A percentile compares a stretch with the other conserved stretches of the same genome.
Conservation (phyloP, 2,329 filamentous ascomycete species). For the Nemania sp. region DNA sequence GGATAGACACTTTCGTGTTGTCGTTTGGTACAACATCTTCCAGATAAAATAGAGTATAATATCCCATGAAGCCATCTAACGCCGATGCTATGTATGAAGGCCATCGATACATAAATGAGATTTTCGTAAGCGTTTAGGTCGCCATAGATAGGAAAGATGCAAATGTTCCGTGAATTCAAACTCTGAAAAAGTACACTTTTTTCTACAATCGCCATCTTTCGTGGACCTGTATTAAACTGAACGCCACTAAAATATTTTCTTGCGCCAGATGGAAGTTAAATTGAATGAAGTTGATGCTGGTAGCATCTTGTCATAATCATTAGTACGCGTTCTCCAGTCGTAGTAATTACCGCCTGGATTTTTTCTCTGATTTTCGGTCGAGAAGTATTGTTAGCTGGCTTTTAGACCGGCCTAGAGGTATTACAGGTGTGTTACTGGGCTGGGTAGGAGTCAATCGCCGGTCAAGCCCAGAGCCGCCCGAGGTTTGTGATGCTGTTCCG, state of each 20-base stretch:
- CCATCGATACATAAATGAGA: slow-evolving; percentile 22
- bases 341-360: slow-evolving; percentile 44
- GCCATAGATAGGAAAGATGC: slow-evolving; percentile 21
- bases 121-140: slow-evolving; percentile 16
- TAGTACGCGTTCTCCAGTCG: not conserved
- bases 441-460: slow-evolving; percentile 62
- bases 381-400: slow-evolving; percentile 70
- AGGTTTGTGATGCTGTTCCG: slow-evolving; percentile 37
- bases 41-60: slow-evolving; percentile 4
- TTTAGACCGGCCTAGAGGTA: slow-evolving; percentile 68
- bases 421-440: slow-evolving; percentile 58
- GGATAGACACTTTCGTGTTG: slow-evolving; percentile 6
- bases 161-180: slow-evolving; percentile 15
- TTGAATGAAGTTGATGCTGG: slow-evolving; percentile 14
- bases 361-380: slow-evolving; percentile 56
- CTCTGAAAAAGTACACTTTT: slow-evolving; percentile 26
- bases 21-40: slow-evolving; percentile 3
- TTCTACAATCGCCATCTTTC: slow-evolving; percentile 32
- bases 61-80: slow-evolving; percentile 24
- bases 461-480: slow-evolving; percentile 52
- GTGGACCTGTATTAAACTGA: slow-evolving; percentile 26
- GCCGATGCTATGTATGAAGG: slow-evolving; percentile 33
- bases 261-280: slow-evolving; percentile 13
- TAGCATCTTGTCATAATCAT: slow-evolving; percentile 12
- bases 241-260: slow-evolving; percentile 14